A percentile compares a stretch with the other conserved stretches of the same genome.
Conservation (phyloP, 805 yeast species). For the Pichia rugopelliculosa region DNA sequence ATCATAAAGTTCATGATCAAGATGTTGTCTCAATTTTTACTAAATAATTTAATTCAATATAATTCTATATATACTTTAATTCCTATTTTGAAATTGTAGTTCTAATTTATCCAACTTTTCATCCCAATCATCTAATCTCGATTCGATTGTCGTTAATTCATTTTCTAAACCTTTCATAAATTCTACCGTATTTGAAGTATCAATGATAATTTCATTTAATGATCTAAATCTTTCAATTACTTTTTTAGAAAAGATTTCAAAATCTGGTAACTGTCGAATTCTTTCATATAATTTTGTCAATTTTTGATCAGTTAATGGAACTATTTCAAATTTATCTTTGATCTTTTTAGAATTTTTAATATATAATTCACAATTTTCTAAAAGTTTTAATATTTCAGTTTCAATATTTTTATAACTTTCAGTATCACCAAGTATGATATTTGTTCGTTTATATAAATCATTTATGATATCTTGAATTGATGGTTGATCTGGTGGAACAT, state of each 20-base stretch:
- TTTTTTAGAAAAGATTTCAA: slow-evolving; percentile 13
- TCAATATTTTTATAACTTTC: slow-evolving; percentile 13
- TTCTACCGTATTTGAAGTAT: slow-evolving; percentile 7
- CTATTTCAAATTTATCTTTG: slow-evolving; percentile 4
- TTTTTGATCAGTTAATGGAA: slow-evolving; percentile 16
- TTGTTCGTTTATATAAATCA: slow-evolving; percentile 21
- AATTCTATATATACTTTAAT: background rate
- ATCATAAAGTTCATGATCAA: slow-evolving; percentile 79
- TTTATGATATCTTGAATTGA: slow-evolving; percentile 21
- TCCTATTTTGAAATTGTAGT: slow-evolving; percentile 9
- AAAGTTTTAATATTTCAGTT: slow-evolving; percentile 10
- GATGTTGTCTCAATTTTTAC: slow-evolving; percentile 91
- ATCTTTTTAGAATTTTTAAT: slow-evolving; percentile 9
- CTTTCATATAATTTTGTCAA: slow-evolving; percentile 16
- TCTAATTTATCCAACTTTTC: slow-evolving; percentile 18
- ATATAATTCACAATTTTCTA: slow-evolving; percentile 7
- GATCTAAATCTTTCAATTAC: slow-evolving; percentile 16
- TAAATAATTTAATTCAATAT: slow-evolving; percentile 38
- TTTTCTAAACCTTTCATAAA: slow-evolving; percentile 13
- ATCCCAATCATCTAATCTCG: slow-evolving; percentile 19
- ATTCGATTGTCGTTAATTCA: slow-evolving; percentile 16
- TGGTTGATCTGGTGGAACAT: background rate
- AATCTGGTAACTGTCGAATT: slow-evolving; percentile 16
- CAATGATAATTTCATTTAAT: slow-evolving; percentile 12
- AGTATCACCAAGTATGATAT: slow-evolving; percentile 16